Conservation (phyloP, 2,329 filamentous ascomycete genomes). For the Leptographium radiaticola region DNA sequence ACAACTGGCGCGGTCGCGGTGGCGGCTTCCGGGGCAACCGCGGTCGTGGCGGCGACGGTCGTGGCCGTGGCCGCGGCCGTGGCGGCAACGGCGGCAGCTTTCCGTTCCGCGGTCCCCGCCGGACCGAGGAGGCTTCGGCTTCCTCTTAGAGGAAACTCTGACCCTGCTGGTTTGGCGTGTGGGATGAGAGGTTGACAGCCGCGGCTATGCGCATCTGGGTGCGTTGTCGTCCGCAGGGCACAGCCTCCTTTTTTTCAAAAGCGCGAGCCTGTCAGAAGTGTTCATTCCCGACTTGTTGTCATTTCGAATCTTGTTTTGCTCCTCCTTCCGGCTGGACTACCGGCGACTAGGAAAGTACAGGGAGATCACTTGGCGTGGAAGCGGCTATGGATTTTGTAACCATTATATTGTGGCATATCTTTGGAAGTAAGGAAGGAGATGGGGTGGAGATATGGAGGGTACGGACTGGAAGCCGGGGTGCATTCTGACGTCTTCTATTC, state of each 20-base stretch:
- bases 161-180: background rate
- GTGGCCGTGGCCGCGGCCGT: conserved; percentile 3
- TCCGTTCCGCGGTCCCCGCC: conserved; percentile 1
- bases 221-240: too few species aligned
- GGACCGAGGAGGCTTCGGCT: background rate
- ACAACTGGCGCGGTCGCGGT: conserved; percentile 32
- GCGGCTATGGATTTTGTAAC: background rate
- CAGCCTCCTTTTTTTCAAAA: too few species aligned
- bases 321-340: too few species aligned
- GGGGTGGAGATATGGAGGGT: background rate
- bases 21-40: conserved; percentile 26
- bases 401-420: conserved; percentile 1
- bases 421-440: background rate
- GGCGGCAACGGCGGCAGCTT: conserved; percentile 1
- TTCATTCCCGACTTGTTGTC: too few species aligned
- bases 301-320: too few species aligned
- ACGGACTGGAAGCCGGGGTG: background rate
- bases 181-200: background rate
- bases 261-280: too few species aligned
- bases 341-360: too few species aligned
- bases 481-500: conserved; percentile 2
- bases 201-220: too few species aligned
- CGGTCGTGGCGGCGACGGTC: conserved; percentile 3
- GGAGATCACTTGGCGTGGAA: background rate
- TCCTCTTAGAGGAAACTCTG: too few species aligned